Evolutionary conservation across 768 basidiomycete genomes (phyloP), one percentile per base, ranked within the genome.

Genomic region (Suillus plorans): DNA sequence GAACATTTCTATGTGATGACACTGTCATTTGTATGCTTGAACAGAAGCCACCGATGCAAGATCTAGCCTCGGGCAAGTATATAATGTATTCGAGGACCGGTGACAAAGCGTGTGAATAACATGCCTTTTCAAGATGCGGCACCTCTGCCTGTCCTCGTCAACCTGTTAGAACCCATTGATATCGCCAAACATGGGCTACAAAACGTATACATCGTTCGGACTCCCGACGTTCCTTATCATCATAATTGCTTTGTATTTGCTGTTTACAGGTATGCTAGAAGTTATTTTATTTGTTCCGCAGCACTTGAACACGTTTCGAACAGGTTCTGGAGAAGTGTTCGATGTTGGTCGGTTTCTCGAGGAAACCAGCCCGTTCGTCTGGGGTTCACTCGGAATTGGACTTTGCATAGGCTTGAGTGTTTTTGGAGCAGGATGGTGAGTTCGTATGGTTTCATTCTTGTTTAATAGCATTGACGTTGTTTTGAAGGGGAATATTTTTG

Each of bases 401-500:
- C 81, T 98, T 49, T 97, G 94, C 71, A 94, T 97, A 61, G 97
- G 97, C 5, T 75, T 99, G 61, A 95, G 94, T 71, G 95, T 97
- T 3, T 79, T 95, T 3, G 97, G 97, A 65, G 97, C 97, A 57
- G 97, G 91, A 78, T 99, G 97, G 97, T 97, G 55, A 66, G 92
- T 78, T 13, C 14, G 16, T 25, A 58, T 5, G 28, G 16, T 16
- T 41, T 25, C 22, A 41, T 20, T 50, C 36, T 61, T 12, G 34
- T 31, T 37, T 44, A 58, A 45, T 63, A 5, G 41, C 28, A 37
- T 36, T 66, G 39, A 66, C 47, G 14, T 37, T 22, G 22, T 42
- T 50, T 66, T 44, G 65, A 65, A 99, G 97, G 97, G 97, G 97
- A 60, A 99, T 99, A 75, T 95, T 97, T 81, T 80, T 99, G 63